Percentiles rank a stretch among this genome's conserved stretches.
These are phyloP conservation scores for Chara braunii DNA, from an alignment of 139 green algal species.

Conservation along the genomic window DNA sequence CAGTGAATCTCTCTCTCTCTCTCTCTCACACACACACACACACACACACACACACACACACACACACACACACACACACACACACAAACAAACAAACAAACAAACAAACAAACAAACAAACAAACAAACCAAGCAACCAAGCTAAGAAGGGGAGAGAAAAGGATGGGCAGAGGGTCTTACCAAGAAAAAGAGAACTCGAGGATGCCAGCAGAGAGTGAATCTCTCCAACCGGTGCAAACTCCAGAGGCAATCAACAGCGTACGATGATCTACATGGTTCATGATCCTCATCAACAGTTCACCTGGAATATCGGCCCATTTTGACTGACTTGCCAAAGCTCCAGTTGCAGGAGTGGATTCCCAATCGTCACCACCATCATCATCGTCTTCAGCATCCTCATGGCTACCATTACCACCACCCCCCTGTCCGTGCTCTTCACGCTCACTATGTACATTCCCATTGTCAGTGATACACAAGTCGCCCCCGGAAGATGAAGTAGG, in stretches of 20 bases:
- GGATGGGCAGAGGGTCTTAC: background rate
- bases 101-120: too few species aligned
- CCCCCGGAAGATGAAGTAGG: background rate
- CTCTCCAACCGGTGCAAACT: conserved; percentile 21
- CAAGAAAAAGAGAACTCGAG: conserved; percentile 24
- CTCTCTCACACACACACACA: too few species aligned
- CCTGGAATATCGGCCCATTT: conserved; percentile 9
- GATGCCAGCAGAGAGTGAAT: background rate
- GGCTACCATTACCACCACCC: background rate
- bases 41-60: too few species aligned
- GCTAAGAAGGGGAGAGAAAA: background rate
- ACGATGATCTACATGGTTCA: conserved; percentile 9
- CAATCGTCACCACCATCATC: background rate
- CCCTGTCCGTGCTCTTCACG: background rate
- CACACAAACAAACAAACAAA: too few species aligned
- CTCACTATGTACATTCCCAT: background rate
- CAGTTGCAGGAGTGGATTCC: too few species aligned
- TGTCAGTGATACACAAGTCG: background rate
- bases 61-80: too few species aligned
- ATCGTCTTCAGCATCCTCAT: conserved; percentile 12
- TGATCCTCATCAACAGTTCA: conserved; percentile 14
- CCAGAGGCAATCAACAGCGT: conserved; percentile 11
- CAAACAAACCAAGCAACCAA: background rate
- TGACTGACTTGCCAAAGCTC: too few species aligned
- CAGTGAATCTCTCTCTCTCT: too few species aligned